phyloP scores from a whole-genome alignment of 495 filamentous ascomycete species.

The Penicillium nucicola region DNA sequence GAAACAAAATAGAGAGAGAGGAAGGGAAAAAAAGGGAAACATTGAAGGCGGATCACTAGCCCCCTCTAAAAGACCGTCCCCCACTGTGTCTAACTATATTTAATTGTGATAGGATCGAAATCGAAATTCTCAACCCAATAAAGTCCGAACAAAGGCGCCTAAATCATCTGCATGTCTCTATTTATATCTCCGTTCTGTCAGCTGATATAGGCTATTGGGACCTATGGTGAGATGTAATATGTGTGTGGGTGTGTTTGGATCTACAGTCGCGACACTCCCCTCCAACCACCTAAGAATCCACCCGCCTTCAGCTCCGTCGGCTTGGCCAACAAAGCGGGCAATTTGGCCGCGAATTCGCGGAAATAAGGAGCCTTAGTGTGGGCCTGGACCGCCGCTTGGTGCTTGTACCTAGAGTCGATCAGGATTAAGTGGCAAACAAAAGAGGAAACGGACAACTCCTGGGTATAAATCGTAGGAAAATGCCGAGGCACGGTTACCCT shows the following conservation, averaged over 20 bases:
- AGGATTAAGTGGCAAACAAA: not conserved
- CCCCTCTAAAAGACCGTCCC: not conserved
- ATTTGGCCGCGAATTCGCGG: slow-evolving; percentile 22
- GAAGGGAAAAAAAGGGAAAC: slow-evolving; percentile 3
- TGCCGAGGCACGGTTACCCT: slow-evolving; percentile 15
- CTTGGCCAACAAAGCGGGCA: slow-evolving; percentile 19
- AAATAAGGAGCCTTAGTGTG: slow-evolving; percentile 28
- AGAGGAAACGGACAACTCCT: no score
- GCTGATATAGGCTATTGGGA: not conserved
- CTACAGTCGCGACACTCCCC: slow-evolving; percentile 25
- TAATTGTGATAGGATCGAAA: not conserved
- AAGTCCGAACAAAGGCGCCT: no score
- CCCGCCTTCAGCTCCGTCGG: slow-evolving; percentile 26
- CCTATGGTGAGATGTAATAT: no score
- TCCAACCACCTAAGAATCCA: slow-evolving; percentile 16
- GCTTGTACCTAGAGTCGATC: slow-evolving; percentile 25
- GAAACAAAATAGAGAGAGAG: not conserved
- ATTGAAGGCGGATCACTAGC: slow-evolving; percentile 4
- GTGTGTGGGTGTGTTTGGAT: no score
- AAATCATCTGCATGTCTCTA: not conserved
- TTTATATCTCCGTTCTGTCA: slow-evolving; percentile 9
- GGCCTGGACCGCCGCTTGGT: slow-evolving; percentile 24
- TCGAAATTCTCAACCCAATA: not conserved
- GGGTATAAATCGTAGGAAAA: not conserved
- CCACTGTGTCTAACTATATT: not conserved